Percentiles rank a stretch among this genome's conserved stretches.
phyloP scores from a whole-genome alignment of 208 protist species.

The Angomonas ambiguus region DNA sequence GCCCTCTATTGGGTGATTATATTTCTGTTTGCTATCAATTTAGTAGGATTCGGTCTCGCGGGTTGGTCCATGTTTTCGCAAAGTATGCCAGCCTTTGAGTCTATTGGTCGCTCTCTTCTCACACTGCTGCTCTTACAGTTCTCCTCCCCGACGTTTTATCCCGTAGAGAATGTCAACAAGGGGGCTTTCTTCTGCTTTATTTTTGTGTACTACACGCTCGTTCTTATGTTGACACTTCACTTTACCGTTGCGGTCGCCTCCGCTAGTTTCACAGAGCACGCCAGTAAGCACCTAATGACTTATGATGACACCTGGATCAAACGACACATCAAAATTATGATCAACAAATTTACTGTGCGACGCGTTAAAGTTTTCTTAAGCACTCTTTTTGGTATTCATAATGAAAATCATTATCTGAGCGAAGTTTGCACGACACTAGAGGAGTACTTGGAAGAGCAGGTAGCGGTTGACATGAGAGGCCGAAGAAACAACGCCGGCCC shows the following conservation, averaged over 20 bases:
- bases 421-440: conserved; percentile 2
- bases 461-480: not conserved
- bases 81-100: conserved; percentile 12
- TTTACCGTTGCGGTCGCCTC: conserved; percentile 12
- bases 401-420: not conserved
- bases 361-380: not conserved
- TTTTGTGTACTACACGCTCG: conserved; percentile 20
- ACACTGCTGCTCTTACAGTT: conserved; percentile 20
- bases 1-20: conserved; percentile 3
- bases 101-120: conserved; percentile 10
- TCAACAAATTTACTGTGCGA: not conserved
- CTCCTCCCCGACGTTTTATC: conserved; percentile 17
- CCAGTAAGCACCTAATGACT: not conserved
- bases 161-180: conserved; percentile 9
- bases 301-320: not conserved
- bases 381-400: conserved; percentile 11
- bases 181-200: conserved; percentile 18
- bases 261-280: not conserved
- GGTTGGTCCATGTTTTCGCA: conserved; percentile 29
- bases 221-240: not conserved
- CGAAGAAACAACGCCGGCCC: not conserved
- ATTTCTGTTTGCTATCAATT: conserved; percentile 16
- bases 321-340: not conserved
- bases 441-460: not conserved
- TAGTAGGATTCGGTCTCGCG: conserved; percentile 25